A percentile compares a stretch with the other conserved stretches of the same genome.
phyloP scores from a whole-genome alignment of 2,329 filamentous ascomycete species.

The Pyricularia grisea region DNA sequence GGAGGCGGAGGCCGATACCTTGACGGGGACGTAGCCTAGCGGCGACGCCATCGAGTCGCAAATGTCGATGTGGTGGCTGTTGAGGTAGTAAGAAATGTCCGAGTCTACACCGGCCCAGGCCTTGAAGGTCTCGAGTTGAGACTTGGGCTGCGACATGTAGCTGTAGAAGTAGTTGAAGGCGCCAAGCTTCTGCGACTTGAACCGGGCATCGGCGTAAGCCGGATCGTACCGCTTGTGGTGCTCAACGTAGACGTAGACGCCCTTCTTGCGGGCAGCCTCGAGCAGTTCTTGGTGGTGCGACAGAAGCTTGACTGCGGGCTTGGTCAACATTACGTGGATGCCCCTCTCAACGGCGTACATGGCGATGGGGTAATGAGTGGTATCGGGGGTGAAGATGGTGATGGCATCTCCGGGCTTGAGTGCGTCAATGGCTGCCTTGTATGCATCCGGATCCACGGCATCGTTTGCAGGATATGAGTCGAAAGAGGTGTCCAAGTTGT shows the following conservation, averaged over 20 bases:
- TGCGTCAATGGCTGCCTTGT: slow-evolving; percentile 81
- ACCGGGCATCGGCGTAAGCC: slow-evolving; percentile 79
- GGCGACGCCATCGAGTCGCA: slow-evolving; percentile 81
- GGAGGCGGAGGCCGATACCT: slow-evolving; percentile 68
- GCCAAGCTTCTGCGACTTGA: slow-evolving; percentile 65
- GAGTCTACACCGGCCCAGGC: slow-evolving; percentile 87
- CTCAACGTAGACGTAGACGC: slow-evolving; percentile 87
- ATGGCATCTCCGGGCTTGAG: slow-evolving; percentile 77
- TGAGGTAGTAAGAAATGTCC: slow-evolving; percentile 94
- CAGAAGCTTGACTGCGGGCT: slow-evolving; percentile 82
- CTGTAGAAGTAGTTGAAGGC: slow-evolving; percentile 99
- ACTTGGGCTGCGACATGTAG: slow-evolving; percentile 93
- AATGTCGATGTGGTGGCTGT: slow-evolving; percentile 89
- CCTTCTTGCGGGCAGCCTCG: slow-evolving; percentile 59
- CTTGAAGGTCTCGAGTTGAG: slow-evolving; percentile 87
- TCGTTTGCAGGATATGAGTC: slow-evolving; percentile 72
- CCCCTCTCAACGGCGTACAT: slow-evolving; percentile 82
- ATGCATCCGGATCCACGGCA: slow-evolving; percentile 65
- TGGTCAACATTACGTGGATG: slow-evolving; percentile 88
- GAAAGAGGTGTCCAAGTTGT: slow-evolving; percentile 79
- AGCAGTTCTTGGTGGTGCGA: slow-evolving; percentile 71
- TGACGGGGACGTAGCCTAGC: slow-evolving; percentile 63
- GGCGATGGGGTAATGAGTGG: slow-evolving; percentile 86
- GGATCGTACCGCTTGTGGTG: slow-evolving; percentile 97
- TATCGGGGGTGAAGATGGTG: slow-evolving; percentile 92